Evolutionary conservation across 1,139 yeast species (phyloP).

Genomic region (Torulaspora globosa): DNA sequence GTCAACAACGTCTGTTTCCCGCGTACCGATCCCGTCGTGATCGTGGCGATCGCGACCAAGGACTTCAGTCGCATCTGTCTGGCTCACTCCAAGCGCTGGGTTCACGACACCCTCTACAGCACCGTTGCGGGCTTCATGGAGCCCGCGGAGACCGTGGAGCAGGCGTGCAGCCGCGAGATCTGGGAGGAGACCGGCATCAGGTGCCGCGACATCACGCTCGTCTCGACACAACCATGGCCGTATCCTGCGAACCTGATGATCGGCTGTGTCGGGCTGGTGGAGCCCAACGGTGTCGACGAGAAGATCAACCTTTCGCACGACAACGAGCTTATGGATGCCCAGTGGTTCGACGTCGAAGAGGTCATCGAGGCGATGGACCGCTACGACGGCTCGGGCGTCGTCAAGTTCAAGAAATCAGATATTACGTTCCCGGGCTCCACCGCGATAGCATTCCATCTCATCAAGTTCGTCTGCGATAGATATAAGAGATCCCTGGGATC

Average conservation of each 20-base stretch:
- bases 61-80: conserved; percentile 62
- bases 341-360: conserved; percentile 67
- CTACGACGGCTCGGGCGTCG: conserved; percentile 23
- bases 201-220: conserved; percentile 53
- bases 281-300: conserved; percentile 58
- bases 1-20: conserved; percentile 71
- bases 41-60: conserved; percentile 67
- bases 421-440: conserved; percentile 45
- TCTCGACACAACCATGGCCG: conserved; percentile 92
- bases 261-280: conserved; percentile 78
- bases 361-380: conserved; percentile 44
- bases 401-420: conserved; percentile 29
- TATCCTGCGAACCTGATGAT: conserved; percentile 91
- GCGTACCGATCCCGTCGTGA: conserved; percentile 83
- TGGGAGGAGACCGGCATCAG: conserved; percentile 94
- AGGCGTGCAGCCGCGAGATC: conserved; percentile 80
- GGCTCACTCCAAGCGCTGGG: conserved; percentile 61
- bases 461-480: conserved; percentile 37
- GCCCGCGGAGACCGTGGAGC: conserved; percentile 88
- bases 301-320: conserved; percentile 72
- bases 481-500: conserved; percentile 18
- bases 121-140: conserved; percentile 95
- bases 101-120: conserved; percentile 56
- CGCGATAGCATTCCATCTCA: conserved; percentile 48
- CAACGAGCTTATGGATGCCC: conserved; percentile 76